Conservation (phyloP, 306 rosid species). For the Oemleria cerasiformis region DNA sequence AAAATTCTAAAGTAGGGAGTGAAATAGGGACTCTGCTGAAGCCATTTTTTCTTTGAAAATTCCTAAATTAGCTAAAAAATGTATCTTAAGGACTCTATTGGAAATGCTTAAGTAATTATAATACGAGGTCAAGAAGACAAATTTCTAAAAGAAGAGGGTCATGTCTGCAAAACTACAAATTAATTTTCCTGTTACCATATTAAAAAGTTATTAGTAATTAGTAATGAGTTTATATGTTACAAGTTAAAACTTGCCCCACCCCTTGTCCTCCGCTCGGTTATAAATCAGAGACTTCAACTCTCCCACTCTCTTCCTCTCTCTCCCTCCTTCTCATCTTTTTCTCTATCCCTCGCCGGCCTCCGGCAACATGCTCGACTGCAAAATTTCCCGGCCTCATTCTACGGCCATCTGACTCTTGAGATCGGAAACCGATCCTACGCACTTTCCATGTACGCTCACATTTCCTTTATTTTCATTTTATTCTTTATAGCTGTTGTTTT, state of each 20-base stretch:
- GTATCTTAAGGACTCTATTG: too few relatives aligned
- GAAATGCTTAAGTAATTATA: too few relatives aligned
- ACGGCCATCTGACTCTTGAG: conserved; percentile 35
- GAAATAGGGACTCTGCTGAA: too few relatives aligned
- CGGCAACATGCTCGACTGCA: conserved; percentile 42
- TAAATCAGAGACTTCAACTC: conserved; percentile 1
- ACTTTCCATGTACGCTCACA: conserved; percentile 39
- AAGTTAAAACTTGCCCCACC: neutral
- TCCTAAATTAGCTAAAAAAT: too few relatives aligned
- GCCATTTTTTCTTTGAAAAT: too few relatives aligned
- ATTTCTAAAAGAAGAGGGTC: neutral
- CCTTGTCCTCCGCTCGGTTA: neutral
- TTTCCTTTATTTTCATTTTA: conserved; percentile 4
- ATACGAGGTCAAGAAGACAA: neutral
- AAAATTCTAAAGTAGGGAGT: too few relatives aligned
- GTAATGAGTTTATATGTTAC: neutral
- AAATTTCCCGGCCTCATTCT: conserved; percentile 16
- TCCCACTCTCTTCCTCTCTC: conserved; percentile 2
- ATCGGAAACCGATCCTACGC: conserved; percentile 33
- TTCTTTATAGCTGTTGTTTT: neutral
- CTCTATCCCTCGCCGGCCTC: conserved; percentile 24
- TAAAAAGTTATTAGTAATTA: neutral
- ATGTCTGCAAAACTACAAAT: neutral
- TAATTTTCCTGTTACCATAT: neutral
- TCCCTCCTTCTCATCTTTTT: neutral